phyloP scores from a whole-genome alignment of 768 basidiomycete genomes.

The Boletus subcaerulescens region DNA sequence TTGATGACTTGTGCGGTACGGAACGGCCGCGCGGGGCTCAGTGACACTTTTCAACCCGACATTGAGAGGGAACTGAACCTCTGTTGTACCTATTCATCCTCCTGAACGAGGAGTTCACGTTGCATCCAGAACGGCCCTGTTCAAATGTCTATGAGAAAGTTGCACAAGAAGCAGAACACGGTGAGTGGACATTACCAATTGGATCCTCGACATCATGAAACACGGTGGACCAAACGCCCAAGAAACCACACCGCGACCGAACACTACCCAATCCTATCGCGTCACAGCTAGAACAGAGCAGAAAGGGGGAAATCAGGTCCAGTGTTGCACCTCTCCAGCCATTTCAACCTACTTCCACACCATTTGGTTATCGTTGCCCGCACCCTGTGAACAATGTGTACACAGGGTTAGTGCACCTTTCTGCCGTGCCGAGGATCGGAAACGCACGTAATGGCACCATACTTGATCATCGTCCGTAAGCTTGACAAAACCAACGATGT shows the following conservation, averaged over 20 bases:
- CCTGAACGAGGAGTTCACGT: conserved; percentile 22
- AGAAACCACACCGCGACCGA: conserved; percentile 55
- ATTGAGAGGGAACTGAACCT: not conserved
- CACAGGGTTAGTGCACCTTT: not conserved
- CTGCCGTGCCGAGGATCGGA: not conserved
- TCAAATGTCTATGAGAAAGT: not conserved
- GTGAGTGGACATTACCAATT: conserved; percentile 34
- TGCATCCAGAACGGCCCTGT: conserved; percentile 32
- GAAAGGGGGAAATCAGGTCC: not conserved
- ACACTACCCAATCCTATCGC: conserved; percentile 61
- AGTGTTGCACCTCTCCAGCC: not conserved
- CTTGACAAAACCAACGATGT: conserved; percentile 51
- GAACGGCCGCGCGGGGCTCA: no score
- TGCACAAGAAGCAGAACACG: not conserved
- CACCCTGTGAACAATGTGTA: conserved; percentile 33
- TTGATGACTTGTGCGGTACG: no score
- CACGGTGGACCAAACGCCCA: conserved; percentile 53
- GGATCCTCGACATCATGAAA: conserved; percentile 47
- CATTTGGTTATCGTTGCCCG: conserved; percentile 49
- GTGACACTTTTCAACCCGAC: not conserved
- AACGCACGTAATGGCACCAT: conserved; percentile 62
- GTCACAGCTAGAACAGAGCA: conserved; percentile 45
- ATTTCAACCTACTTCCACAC: conserved; percentile 51
- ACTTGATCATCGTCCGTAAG: conserved; percentile 57
- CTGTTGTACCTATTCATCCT: conserved; percentile 15